Percentiles rank a stretch among this genome's conserved stretches.
phyloP scores from a whole-genome alignment of 2,329 filamentous ascomycete species.

The Alternaria triticimaculans region DNA sequence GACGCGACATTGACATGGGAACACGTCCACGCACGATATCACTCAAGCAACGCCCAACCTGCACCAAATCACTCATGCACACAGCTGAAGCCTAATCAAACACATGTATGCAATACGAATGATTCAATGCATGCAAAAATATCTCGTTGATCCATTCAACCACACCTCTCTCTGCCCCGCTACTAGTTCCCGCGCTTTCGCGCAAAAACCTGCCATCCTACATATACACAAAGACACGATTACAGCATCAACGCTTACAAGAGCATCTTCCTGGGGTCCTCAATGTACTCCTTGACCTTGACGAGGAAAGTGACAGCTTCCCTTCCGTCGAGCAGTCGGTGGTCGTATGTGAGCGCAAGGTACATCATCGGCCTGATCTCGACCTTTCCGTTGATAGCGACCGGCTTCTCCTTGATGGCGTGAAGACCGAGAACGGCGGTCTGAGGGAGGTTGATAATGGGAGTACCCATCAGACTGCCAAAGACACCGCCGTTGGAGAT shows the following conservation, averaged over 20 bases:
- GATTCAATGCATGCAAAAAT: constrained; percentile 8
- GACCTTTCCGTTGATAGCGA: constrained; percentile 90
- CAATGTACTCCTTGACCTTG: constrained; percentile 96
- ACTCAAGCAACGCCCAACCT: constrained; percentile 9
- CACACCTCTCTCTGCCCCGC: background rate
- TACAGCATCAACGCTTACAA: constrained; percentile 48
- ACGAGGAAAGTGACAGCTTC: constrained; percentile 96
- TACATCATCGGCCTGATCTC: constrained; percentile 99
- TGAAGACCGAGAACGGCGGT: constrained; percentile 90
- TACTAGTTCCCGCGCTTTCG: background rate
- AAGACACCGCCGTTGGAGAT: constrained; percentile 98
- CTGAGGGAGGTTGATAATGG: constrained; percentile 97
- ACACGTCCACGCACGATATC: background rate
- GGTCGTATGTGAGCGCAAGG: constrained; percentile 95
- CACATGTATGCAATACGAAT: background rate
- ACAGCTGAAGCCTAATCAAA: background rate
- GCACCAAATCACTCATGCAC: constrained; percentile 5
- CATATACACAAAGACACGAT: background rate
- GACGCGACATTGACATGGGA: background rate
- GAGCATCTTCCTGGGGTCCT: constrained; percentile 93
- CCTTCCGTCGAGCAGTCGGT: constrained; percentile 91
- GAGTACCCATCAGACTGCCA: constrained; percentile 94
- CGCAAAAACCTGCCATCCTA: background rate
- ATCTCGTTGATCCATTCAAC: background rate
- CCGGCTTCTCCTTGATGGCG: constrained; percentile 92